These are phyloP conservation scores for Yarrowia osloensis DNA, from an alignment of 805 yeast species.

Conservation along the genomic window DNA sequence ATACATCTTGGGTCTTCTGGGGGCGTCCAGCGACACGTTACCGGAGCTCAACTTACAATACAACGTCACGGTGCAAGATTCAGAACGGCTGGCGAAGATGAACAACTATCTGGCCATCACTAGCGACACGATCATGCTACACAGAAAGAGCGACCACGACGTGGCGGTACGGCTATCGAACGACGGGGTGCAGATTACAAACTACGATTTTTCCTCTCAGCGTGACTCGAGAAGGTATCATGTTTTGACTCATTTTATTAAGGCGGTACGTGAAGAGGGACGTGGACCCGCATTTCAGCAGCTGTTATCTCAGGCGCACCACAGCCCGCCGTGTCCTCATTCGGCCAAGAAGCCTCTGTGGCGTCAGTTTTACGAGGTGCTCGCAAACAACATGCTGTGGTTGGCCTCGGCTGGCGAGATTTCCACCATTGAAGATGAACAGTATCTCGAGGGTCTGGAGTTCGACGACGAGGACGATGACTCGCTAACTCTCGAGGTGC, in stretches of 20 bases:
- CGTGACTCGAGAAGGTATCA: slow-evolving; percentile 15
- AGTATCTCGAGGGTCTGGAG: slow-evolving; percentile 17
- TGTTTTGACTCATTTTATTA: slow-evolving; percentile 22
- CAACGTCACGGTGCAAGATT: not conserved
- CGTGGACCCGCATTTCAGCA: slow-evolving; percentile 2
- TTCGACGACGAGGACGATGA: slow-evolving; percentile 22
- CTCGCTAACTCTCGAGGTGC: slow-evolving; percentile 10
- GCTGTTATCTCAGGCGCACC: slow-evolving; percentile 3
- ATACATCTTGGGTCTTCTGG: slow-evolving; percentile 17
- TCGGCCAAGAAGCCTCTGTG: slow-evolving; percentile 4
- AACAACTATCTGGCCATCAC: slow-evolving; percentile 17
- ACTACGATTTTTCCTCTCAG: not conserved
- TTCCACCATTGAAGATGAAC: slow-evolving; percentile 25
- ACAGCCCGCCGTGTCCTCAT: not conserved
- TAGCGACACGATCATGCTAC: slow-evolving; percentile 16
- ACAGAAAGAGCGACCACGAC: not conserved
- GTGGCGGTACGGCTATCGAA: not conserved
- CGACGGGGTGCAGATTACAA: slow-evolving; percentile 3
- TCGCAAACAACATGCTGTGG: slow-evolving; percentile 27
- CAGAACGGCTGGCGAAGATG: slow-evolving; percentile 11
- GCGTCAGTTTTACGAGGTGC: slow-evolving; percentile 25
- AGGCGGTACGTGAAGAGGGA: slow-evolving; percentile 17
- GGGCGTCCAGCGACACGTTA: not conserved
- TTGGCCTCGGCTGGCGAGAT: slow-evolving; percentile 26
- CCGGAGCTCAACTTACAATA: slow-evolving; percentile 16